Evolutionary conservation across 2,329 filamentous ascomycete genomes (phyloP), one percentile per base, ranked within the genome.

Genomic region (Chaetomium globosum): DNA sequence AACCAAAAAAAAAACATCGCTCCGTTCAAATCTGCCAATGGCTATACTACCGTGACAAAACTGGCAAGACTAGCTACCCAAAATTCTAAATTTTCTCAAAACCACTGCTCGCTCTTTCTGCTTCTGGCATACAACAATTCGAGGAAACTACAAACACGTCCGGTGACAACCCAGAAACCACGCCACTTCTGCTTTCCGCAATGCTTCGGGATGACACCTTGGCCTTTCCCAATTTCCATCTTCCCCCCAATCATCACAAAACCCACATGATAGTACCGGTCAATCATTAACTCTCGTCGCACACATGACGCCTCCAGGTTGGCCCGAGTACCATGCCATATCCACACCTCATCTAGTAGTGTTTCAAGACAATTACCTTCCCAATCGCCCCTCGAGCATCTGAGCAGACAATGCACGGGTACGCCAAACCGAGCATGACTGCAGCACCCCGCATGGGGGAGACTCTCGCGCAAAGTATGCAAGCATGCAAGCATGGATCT

Each of bases 361-460:
- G 67, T 68, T 69, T 69, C 67, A 68, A 46, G 62, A 61, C 66
- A 66, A 68, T 66, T 69, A 46, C 43, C 59, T 61, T 36, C 56
- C 52, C 56, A 59, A 55, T 26, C 36, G 28, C 59, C 30, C 39
- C 8, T 48, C 19, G 48, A 53, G 43, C 23, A 21, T 19, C 23
- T 31, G 30, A n/a, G 19, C 56, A 48, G 59, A 8, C 19, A 54
- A 33, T 59, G 36, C 62, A 54, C 28, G 28, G 13, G 49, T 36
- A 26, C 23, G 43, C 52, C 56, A 46, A 19, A 39, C 39, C 19
- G 31, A 26, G 43, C 43, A 60, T 54, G 52, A n/a, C 53, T 58
- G 59, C 64, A 63, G 53, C 59, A 31, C 54, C 64, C 63, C 62
- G 59, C 51, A 55, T 43, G 23, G 39, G 39, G 39, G 39, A 43